phyloP scores from a whole-genome alignment of 805 yeast species.

The Hanseniaspora nectarophila region DNA sequence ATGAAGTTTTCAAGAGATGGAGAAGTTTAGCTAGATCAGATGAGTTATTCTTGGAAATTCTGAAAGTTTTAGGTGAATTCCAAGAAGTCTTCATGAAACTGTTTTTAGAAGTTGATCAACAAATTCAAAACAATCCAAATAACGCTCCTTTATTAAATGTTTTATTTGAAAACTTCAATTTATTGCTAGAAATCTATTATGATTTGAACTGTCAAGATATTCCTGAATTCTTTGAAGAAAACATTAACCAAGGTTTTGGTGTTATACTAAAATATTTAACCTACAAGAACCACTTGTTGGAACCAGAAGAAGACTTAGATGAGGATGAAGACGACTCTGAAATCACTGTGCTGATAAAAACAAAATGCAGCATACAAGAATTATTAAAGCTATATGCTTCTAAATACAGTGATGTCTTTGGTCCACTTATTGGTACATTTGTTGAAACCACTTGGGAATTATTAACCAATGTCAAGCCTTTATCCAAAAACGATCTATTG shows the following conservation, averaged over 20 bases:
- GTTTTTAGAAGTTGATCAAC: slow-evolving; percentile 52
- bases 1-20: slow-evolving; percentile 94
- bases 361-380: slow-evolving; percentile 76
- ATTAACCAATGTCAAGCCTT: slow-evolving; percentile 50
- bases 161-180: slow-evolving; percentile 56
- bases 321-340: slow-evolving; percentile 50
- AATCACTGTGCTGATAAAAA: slow-evolving; percentile 54
- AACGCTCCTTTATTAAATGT: slow-evolving; percentile 43
- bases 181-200: slow-evolving; percentile 70
- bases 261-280: slow-evolving; percentile 70
- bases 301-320: slow-evolving; percentile 16
- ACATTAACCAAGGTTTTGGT: slow-evolving; percentile 63
- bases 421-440: slow-evolving; percentile 60
- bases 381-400: slow-evolving; percentile 74
- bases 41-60: slow-evolving; percentile 75
- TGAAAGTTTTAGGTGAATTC: slow-evolving; percentile 74
- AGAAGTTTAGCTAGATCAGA: slow-evolving; percentile 87
- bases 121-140: slow-evolving; percentile 38
- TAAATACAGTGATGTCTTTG: slow-evolving; percentile 85
- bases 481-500: slow-evolving; percentile 71
- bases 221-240: slow-evolving; percentile 95
- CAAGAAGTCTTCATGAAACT: slow-evolving; percentile 65
- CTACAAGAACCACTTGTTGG: slow-evolving; percentile 44
- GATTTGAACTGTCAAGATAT: slow-evolving; percentile 96
- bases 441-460: slow-evolving; percentile 75